Evolutionary conservation across 768 basidiomycete species (phyloP).

Genomic region (Russula virescens): DNA sequence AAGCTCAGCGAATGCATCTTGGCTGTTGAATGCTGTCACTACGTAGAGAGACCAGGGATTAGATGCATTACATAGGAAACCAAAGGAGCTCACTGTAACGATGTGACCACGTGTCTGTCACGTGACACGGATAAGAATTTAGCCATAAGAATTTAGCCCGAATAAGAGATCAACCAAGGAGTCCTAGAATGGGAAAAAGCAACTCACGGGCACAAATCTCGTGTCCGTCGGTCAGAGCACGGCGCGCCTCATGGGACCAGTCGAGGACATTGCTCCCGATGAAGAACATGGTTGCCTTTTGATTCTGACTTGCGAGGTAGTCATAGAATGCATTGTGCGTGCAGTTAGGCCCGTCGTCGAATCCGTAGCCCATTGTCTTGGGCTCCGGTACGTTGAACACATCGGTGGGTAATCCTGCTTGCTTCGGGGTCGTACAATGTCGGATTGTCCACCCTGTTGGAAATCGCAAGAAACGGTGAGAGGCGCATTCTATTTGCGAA

Average conservation of each 20-base stretch:
- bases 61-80: neutral
- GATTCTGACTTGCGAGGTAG: conserved; percentile 44
- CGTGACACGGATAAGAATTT: neutral
- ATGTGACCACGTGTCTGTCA: conserved; percentile 46
- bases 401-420: conserved; percentile 39
- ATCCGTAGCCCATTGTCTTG: conserved; percentile 50
- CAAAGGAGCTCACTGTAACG: conserved; percentile 34
- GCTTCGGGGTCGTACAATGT: conserved; percentile 46
- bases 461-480: neutral
- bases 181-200: neutral
- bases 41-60: neutral
- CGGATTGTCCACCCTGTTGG: conserved; percentile 37
- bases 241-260: conserved; percentile 52
- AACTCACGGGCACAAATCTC: conserved; percentile 51
- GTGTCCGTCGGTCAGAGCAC: conserved; percentile 50
- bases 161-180: too few species aligned
- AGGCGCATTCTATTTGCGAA: neutral
- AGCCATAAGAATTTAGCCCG: too few species aligned
- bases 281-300: conserved; percentile 61
- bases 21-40: conserved; percentile 58
- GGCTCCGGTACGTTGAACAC: conserved; percentile 50
- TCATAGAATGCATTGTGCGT: conserved; percentile 60
- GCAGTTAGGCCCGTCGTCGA: conserved; percentile 64
- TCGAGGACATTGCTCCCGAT: conserved; percentile 54
- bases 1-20: conserved; percentile 69